A percentile compares a stretch with the other conserved stretches of the same genome.
These are phyloP conservation scores for Baorangia bicolor DNA, from an alignment of 768 basidiomycete species.

Conservation along the genomic window DNA sequence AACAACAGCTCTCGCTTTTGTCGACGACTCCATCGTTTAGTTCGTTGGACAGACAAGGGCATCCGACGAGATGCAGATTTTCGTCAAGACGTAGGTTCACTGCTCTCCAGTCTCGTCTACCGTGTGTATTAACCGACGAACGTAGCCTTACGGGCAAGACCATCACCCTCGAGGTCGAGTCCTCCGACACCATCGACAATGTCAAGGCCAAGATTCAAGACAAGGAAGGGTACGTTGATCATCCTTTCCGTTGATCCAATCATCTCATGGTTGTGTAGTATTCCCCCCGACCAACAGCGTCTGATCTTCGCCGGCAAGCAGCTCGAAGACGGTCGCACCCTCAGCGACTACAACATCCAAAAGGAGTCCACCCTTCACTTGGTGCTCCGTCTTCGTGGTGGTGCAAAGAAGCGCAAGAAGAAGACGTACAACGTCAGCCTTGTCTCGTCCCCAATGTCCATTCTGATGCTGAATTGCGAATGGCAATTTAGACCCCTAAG, in stretches of 20 bases:
- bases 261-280: constrained; percentile 42
- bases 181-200: constrained; percentile 96
- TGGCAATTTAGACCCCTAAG: constrained; percentile 75
- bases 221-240: constrained; percentile 78
- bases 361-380: constrained; percentile 99
- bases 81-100: constrained; percentile 86
- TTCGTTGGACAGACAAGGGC: constrained; percentile 89
- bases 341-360: constrained; percentile 96
- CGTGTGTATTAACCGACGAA: constrained; percentile 6
- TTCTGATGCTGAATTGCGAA: constrained; percentile 3
- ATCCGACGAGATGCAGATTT: constrained; percentile 90
- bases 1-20: constrained; percentile 64
- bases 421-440: constrained; percentile 92
- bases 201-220: constrained; percentile 98
- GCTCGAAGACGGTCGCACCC: constrained; percentile 97
- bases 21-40: constrained; percentile 91
- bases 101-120: not conserved
- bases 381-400: constrained; percentile 97
- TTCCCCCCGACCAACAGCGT: constrained; percentile 94
- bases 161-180: constrained; percentile 97
- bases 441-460: not conserved
- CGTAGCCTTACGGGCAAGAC: constrained; percentile 96
- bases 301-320: constrained; percentile 99
- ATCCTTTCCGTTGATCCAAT: not conserved
- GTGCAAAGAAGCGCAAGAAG: constrained; percentile 99